Conservation (phyloP, 495 filamentous ascomycete genomes). For the Jackrogersella multiformis region DNA sequence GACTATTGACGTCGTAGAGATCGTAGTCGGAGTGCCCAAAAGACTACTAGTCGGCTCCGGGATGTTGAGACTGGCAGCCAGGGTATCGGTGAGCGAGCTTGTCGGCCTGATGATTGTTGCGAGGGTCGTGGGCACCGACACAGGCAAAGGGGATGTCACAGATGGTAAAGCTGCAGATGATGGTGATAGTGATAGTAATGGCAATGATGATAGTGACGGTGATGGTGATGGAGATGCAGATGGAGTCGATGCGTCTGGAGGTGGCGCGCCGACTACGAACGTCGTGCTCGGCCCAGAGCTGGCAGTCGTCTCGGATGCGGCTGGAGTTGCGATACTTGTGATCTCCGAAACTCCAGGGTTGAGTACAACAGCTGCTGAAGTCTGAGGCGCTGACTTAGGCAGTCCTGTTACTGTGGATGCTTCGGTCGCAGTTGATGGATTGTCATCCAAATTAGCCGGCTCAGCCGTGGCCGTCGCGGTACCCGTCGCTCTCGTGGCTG, state of each 20-base stretch:
- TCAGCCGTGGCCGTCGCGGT: constrained; percentile 12
- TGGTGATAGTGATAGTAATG: too few species aligned
- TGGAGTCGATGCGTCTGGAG: neutral
- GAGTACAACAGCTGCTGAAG: constrained; percentile 24
- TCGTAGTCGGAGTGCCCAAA: neutral
- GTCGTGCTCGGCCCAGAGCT: constrained; percentile 29
- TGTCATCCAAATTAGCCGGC: constrained; percentile 6
- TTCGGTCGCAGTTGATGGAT: neutral
- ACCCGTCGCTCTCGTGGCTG: neutral
- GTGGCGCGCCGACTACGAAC: neutral
- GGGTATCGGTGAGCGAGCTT: constrained; percentile 33
- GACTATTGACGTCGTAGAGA: constrained; percentile 10
- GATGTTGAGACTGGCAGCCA: constrained; percentile 40
- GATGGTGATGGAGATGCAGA: too few species aligned
- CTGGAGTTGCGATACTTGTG: constrained; percentile 4
- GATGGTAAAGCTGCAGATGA: neutral
- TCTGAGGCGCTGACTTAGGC: constrained; percentile 25
- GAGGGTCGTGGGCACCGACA: constrained; percentile 39
- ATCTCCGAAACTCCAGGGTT: constrained; percentile 23
- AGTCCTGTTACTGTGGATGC: constrained; percentile 20
- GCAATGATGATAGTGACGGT: too few species aligned
- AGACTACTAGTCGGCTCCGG: constrained; percentile 26
- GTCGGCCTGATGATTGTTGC: constrained; percentile 35
- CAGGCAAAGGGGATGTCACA: neutral
- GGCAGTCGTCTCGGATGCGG: constrained; percentile 15